Evolutionary conservation across 2,329 filamentous ascomycete species (phyloP).

Genomic region (Apiospora saccharicola): DNA sequence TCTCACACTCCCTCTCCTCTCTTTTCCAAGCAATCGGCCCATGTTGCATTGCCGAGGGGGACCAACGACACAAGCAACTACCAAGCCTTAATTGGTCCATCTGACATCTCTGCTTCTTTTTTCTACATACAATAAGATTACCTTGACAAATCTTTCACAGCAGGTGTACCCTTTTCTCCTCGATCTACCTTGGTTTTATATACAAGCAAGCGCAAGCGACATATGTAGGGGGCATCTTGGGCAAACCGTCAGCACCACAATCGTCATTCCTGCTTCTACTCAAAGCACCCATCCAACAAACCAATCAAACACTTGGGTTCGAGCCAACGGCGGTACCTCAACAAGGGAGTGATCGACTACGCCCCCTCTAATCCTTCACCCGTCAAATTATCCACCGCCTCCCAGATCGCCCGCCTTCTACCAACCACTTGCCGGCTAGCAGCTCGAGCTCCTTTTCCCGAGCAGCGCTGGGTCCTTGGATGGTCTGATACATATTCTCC

Average conservation of each 20-base stretch:
- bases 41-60: neutral
- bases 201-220: neutral
- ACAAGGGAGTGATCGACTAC: conserved; percentile 11
- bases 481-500: neutral
- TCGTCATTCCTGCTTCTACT: conserved; percentile 10
- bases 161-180: neutral
- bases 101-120: conserved; percentile 2
- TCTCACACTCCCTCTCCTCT: neutral
- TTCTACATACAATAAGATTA: neutral
- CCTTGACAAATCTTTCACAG: neutral
- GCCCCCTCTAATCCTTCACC: neutral
- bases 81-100: neutral
- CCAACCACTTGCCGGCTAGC: conserved; percentile 1
- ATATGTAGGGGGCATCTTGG: neutral
- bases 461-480: neutral
- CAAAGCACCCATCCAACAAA: neutral
- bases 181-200: neutral
- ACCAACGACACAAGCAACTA: conserved; percentile 1
- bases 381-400: neutral
- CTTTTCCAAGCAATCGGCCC: neutral
- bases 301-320: conserved; percentile 7
- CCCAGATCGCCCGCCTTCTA: neutral
- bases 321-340: conserved; percentile 15
- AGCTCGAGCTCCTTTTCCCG: neutral
- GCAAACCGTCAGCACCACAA: neutral